Base-by-base conservation (phyloP, 805 yeast species). In the Clavispora santaluciae region DNA sequence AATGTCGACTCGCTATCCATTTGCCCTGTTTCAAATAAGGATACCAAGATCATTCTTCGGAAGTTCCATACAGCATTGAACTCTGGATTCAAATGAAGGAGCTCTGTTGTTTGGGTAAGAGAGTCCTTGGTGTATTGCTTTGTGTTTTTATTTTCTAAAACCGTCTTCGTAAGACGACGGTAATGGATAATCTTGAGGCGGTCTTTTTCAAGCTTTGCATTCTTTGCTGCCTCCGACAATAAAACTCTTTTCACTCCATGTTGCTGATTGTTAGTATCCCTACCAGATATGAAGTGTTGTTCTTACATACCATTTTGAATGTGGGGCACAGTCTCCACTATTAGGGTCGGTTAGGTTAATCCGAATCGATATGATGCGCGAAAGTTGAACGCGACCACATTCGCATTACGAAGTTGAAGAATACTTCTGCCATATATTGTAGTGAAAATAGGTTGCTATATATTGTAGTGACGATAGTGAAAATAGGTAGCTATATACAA, bases 11-110 rank as follows among this genome's bases (percentile, higher is more conserved):
- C 43, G 33, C 35, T 40, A 11, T 43, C 42, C 9, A 41, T 16
- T 17, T 38, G 40, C 2, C 31, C 40, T 3, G 38, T 35, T 25
- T 51, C 33, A 24, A 70, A 60, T 28, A 69, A 46, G 15, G 59
- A 56, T 0, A 46, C 30, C 15, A 89, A 63, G 3, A 84, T 78
- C 48, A 86, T 93, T 40, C 96, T 73, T 42, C 98, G 74, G 56
- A 73, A 85, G 57, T 93, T 93, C 98, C 98, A 93, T 0, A 79
- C 70, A 0, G 96, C 81, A 60, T 90, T 90, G 48, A 83, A 76
- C 56, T 93, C 98, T 0, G 97, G 96, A 53, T 90, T 89, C 38
- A 76, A 54, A 7, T 69, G 61, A 16, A 93, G 66, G 11, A 90
- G 50, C 15, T 66, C 63, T 0, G 84, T 72, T 0, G 95, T 83